These are phyloP conservation scores for Micromonas commoda DNA, from an alignment of 139 green algal genomes.

Conservation along the genomic window DNA sequence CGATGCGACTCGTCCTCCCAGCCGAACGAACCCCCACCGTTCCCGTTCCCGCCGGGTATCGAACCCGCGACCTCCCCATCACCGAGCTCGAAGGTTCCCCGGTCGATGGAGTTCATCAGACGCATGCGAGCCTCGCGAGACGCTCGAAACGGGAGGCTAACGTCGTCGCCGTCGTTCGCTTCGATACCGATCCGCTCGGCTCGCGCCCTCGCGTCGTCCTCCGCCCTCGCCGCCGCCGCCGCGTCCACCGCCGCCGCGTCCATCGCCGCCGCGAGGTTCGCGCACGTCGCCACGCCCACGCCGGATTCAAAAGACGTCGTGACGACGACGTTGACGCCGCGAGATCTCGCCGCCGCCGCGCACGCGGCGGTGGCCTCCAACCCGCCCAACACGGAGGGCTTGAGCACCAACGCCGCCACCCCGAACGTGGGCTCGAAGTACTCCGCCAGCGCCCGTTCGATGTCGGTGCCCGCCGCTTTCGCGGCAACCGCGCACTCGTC, in stretches of 20 bases:
- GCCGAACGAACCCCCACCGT: too few species aligned
- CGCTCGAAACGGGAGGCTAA: too few species aligned
- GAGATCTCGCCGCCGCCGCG: not conserved
- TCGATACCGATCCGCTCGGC: too few species aligned
- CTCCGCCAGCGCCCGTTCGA: not conserved
- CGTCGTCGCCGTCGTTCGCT: not conserved
- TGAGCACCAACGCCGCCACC: constrained; percentile 31
- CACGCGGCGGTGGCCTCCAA: constrained; percentile 25
- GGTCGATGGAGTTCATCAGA: too few species aligned
- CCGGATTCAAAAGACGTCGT: constrained; percentile 39
- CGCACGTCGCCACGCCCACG: constrained; percentile 25
- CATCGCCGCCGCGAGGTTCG: constrained; percentile 25
- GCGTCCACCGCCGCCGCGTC: not conserved
- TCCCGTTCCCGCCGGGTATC: too few species aligned
- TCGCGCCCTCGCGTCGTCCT: too few species aligned
- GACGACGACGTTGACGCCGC: constrained; percentile 27
- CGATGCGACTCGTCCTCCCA: too few species aligned
- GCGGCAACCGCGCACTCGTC: constrained; percentile 53
- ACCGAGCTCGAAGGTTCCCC: too few species aligned
- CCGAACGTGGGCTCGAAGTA: not conserved
- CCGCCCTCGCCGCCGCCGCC: not conserved
- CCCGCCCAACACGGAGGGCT: constrained; percentile 38
- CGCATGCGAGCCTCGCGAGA: too few species aligned
- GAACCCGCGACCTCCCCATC: too few species aligned
- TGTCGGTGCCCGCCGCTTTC: not conserved